A percentile compares a stretch with the other conserved stretches of the same genome.
phyloP scores from a whole-genome alignment of 129 eudicot genomes.

The Helianthus annuus region HanXRQr2.0-SUNRISE NC_035444.2:39796621-39797120 shows the following conservation, averaged over 20 bases:
- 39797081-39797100: conserved; percentile 59
- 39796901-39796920: background rate
- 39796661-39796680: background rate
- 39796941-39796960: background rate
- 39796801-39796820: background rate
- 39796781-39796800: background rate
- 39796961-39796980: background rate
- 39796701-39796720: background rate
- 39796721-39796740: background rate
- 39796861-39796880: background rate
- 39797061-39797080: conserved; percentile 78
- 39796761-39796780: background rate
- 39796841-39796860: background rate
- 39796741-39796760: background rate
- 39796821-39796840: background rate
- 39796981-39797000: background rate
- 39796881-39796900: background rate
- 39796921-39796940: background rate
- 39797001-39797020: background rate
- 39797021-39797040: conserved; percentile 92
- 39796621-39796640: no score
- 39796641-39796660: background rate
- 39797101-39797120: background rate
- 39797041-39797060: conserved; percentile 88
- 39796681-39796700: background rate